Conservation (phyloP, 1,139 yeast genomes). For the Magnusiomyces tetraspermus region DNA sequence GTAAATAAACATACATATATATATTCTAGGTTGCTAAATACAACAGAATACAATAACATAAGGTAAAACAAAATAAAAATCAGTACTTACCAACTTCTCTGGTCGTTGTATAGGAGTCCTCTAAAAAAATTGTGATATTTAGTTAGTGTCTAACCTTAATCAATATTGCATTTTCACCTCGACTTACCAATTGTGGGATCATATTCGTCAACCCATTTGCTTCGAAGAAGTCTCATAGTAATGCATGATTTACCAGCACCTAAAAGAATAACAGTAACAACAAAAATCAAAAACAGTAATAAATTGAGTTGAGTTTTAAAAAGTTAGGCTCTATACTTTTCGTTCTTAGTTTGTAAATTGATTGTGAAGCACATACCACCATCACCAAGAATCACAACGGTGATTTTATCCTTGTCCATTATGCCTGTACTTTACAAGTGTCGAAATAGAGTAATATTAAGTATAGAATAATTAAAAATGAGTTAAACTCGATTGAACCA, state of each 20-base stretch:
- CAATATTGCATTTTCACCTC: neutral
- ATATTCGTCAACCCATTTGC: constrained; percentile 31
- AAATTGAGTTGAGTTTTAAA: constrained; percentile 1
- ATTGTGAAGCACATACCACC: constrained; percentile 4
- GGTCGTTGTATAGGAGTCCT: constrained; percentile 5
- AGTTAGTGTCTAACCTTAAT: neutral
- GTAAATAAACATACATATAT: too few species aligned
- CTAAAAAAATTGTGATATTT: neutral
- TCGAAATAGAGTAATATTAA: too few species aligned
- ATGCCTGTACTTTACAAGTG: too few species aligned
- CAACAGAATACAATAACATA: neutral
- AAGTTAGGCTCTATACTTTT: neutral
- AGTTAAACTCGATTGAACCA: too few species aligned
- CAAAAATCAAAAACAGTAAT: constrained; percentile 32
- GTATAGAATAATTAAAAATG: too few species aligned
- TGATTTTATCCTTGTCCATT: constrained; percentile 2
- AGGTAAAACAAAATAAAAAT: too few species aligned
- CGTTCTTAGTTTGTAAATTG: neutral
- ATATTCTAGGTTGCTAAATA: too few species aligned
- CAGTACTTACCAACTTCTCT: neutral
- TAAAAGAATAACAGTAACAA: constrained; percentile 38
- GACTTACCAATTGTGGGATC: constrained; percentile 30
- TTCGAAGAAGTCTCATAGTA: constrained; percentile 30
- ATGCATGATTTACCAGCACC: constrained; percentile 30
- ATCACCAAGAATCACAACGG: constrained; percentile 5